phyloP scores from a whole-genome alignment of 2,329 filamentous ascomycete species.

The Colletotrichum chlorophyti region DNA sequence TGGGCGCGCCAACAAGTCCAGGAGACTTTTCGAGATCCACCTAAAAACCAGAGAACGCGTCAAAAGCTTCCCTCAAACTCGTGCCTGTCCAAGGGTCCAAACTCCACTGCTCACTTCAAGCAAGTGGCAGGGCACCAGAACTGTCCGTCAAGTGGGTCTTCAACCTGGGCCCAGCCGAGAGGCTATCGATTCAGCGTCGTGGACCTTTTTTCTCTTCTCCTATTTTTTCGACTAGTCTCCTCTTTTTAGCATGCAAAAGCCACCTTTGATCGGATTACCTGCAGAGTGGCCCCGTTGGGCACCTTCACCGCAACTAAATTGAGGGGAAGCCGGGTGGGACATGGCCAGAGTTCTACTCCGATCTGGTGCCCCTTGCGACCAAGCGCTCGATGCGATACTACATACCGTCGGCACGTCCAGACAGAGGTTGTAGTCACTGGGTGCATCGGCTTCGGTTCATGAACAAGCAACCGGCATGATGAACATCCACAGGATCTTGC shows the following conservation, averaged over 20 bases:
- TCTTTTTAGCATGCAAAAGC: conserved; percentile 11
- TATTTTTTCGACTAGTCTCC: conserved; percentile 8
- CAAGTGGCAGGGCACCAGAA: conserved; percentile 14
- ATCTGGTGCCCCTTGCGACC: conserved; percentile 19
- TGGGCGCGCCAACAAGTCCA: conserved; percentile 6
- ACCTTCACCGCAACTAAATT: conserved; percentile 28
- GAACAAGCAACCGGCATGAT: conserved; percentile 5
- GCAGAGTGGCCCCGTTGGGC: conserved; percentile 23
- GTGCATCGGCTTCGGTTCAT: too few species aligned
- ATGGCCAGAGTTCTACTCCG: conserved; percentile 18
- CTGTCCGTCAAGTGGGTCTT: conserved; percentile 5
- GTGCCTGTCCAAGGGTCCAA: conserved; percentile 24
- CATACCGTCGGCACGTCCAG: not conserved
- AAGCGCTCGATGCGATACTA: conserved; percentile 9
- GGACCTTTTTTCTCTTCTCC: not conserved
- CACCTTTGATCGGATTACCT: conserved; percentile 26
- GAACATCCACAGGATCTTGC: too few species aligned
- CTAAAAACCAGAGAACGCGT: not conserved
- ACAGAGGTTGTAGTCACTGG: not conserved
- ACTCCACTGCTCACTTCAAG: conserved; percentile 16
- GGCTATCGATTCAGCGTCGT: not conserved
- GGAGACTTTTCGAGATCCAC: conserved; percentile 15
- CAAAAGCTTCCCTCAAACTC: conserved; percentile 8
- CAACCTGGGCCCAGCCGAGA: conserved; percentile 12
- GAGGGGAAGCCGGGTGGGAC: conserved; percentile 17